phyloP scores from a whole-genome alignment of 345 rosid species.

The Bretschneidera sinensis region DNA sequence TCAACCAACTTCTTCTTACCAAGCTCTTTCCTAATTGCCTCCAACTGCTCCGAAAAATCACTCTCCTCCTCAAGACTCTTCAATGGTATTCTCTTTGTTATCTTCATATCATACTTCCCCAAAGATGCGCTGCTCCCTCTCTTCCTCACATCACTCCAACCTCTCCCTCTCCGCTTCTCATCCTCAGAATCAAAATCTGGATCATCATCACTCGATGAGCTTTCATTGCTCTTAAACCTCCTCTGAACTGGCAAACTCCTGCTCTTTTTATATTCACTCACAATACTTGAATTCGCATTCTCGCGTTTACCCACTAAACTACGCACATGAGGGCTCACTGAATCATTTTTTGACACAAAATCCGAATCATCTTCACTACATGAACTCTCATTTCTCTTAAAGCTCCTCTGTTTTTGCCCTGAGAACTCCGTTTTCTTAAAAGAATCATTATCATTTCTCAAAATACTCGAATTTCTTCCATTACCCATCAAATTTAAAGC shows the following conservation, averaged over 20 bases:
- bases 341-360: conserved; percentile 12
- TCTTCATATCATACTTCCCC: conserved; percentile 67
- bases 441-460: conserved; percentile 12
- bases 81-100: conserved; percentile 56
- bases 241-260: conserved; percentile 23
- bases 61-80: conserved; percentile 47
- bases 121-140: conserved; percentile 70
- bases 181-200: conserved; percentile 32
- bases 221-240: conserved; percentile 44
- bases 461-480: background rate
- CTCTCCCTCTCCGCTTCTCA: conserved; percentile 26
- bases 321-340: conserved; percentile 20
- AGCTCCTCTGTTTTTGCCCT: conserved; percentile 19
- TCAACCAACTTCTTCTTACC: conserved; percentile 37
- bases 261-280: conserved; percentile 20
- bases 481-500: background rate
- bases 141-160: conserved; percentile 44
- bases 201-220: conserved; percentile 64
- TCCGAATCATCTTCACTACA: conserved; percentile 26
- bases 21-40: conserved; percentile 54
- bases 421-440: conserved; percentile 5
- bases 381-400: conserved; percentile 43
- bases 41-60: conserved; percentile 53
- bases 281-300: conserved; percentile 20
- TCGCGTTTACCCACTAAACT: conserved; percentile 16